phyloP scores from a whole-genome alignment of 768 basidiomycete species.

The Suillus plorans region DNA sequence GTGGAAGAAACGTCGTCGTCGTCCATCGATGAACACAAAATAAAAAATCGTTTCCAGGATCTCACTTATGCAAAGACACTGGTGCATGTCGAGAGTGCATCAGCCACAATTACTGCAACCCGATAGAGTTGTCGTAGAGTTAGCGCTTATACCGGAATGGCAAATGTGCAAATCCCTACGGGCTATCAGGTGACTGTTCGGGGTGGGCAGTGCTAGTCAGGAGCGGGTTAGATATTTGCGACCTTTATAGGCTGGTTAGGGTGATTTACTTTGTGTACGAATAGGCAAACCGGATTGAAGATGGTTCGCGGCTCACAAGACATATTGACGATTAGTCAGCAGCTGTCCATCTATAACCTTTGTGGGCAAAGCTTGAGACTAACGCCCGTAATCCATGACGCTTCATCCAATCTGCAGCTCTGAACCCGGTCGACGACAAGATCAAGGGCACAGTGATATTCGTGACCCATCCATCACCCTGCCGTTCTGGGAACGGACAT shows the following conservation, averaged over 20 bases:
- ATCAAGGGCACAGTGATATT: constrained; percentile 32
- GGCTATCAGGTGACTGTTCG: too few relatives aligned
- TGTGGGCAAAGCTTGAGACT: neutral
- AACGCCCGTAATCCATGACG: neutral
- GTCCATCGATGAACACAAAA: neutral
- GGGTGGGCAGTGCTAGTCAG: too few relatives aligned
- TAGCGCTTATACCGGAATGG: too few relatives aligned
- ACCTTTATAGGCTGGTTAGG: too few relatives aligned
- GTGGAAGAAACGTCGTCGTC: neutral
- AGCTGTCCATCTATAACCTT: neutral
- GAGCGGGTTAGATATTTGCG: too few relatives aligned
- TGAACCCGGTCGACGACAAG: constrained; percentile 50
- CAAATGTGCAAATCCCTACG: too few relatives aligned
- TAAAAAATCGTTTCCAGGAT: neutral
- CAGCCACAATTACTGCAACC: too few relatives aligned
- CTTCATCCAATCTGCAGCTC: constrained; percentile 32
- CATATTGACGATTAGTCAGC: neutral
- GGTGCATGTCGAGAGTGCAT: neutral
- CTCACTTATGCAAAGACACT: neutral
- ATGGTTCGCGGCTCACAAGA: too few relatives aligned
- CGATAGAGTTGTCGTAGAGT: too few relatives aligned
- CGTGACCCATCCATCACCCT: constrained; percentile 32
- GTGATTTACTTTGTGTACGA: too few relatives aligned
- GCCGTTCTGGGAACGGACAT: constrained; percentile 34
- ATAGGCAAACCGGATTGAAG: too few relatives aligned